phyloP scores from a whole-genome alignment of 2,329 filamentous ascomycete species.

The Fusarium verticillioides region DNA sequence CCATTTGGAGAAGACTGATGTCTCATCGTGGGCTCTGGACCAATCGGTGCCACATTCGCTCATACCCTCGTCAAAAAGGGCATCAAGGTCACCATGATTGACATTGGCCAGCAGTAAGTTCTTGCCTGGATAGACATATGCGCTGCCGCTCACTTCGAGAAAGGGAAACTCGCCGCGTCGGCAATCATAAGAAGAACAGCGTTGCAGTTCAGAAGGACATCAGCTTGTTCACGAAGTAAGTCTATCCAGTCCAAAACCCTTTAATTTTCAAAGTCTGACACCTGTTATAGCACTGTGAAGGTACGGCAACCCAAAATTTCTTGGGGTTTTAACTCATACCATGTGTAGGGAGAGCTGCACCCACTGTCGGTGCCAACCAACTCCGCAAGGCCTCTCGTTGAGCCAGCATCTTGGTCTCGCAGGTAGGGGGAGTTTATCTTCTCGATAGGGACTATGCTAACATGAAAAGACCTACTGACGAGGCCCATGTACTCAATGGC shows the following conservation, averaged over 20 bases:
- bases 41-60: conserved; percentile 6
- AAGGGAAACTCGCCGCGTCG: background rate
- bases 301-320: background rate
- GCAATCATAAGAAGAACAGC: conserved; percentile 14
- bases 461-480: background rate
- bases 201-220: conserved; percentile 12
- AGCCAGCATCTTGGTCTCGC: background rate
- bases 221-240: conserved; percentile 8
- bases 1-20: background rate
- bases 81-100: conserved; percentile 7
- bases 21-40: conserved; percentile 5
- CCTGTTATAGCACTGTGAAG: background rate
- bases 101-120: background rate
- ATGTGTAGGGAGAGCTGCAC: background rate
- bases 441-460: rapidly evolving
- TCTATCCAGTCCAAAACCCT: background rate
- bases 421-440: background rate
- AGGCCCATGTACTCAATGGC: background rate
- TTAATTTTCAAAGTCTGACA: background rate
- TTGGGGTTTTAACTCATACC: background rate
- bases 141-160: background rate
- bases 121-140: too few species aligned
- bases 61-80: background rate
- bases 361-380: background rate
- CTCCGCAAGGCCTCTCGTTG: background rate